Conservation (phyloP, 257 asterid species). For the Forsythia viridissima region DNA sequence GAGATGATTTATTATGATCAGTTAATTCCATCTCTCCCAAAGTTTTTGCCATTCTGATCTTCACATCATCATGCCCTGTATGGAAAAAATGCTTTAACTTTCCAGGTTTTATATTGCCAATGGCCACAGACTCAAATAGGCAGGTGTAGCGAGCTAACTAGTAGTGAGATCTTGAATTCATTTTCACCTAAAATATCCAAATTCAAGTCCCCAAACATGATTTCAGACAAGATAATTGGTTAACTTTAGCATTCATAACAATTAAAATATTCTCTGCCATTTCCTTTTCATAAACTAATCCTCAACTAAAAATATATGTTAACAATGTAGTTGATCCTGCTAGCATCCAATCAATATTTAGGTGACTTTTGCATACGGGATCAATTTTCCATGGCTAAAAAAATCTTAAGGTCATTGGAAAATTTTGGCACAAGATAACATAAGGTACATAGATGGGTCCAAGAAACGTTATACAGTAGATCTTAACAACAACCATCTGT, state of each 20-base stretch:
- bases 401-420: not conserved
- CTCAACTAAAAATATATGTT: too few relatives aligned
- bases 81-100: conserved; percentile 11
- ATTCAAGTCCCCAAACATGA: not conserved
- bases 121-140: not conserved
- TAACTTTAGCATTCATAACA: not conserved
- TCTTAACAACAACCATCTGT: not conserved
- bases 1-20: conserved; percentile 55
- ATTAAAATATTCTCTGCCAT: not conserved
- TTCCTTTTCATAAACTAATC: not conserved
- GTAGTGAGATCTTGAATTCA: not conserved
- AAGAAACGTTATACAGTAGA: not conserved
- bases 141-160: not conserved
- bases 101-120: not conserved
- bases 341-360: not conserved
- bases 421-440: not conserved
- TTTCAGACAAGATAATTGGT: not conserved
- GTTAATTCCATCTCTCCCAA: conserved; percentile 66
- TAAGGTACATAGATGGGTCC: not conserved
- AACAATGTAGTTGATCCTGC: not conserved
- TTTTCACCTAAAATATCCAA: not conserved
- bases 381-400: not conserved
- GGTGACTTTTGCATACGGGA: not conserved
- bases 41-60: conserved; percentile 60
- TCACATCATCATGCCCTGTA: conserved; percentile 55